phyloP scores from a whole-genome alignment of 2,329 filamentous ascomycete genomes.

The Trichoderma sp. region DNA sequence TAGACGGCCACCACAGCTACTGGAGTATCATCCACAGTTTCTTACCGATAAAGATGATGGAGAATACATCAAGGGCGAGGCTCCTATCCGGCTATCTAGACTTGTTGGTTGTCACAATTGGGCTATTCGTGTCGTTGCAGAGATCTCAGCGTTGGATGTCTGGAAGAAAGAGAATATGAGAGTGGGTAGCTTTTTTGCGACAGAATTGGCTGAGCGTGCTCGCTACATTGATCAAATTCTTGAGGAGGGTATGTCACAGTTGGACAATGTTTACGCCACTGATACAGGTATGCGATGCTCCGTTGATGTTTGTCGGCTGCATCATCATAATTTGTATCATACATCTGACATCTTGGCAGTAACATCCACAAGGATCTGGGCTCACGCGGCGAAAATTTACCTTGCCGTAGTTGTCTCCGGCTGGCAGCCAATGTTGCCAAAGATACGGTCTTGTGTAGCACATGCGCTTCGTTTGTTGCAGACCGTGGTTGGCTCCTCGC shows the following conservation, averaged over 20 bases:
- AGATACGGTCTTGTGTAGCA: background rate
- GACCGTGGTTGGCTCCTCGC: background rate
- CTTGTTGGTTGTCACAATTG: background rate
- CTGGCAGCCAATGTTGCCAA: background rate
- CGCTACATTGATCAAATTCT: background rate
- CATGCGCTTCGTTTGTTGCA: background rate
- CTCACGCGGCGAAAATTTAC: background rate
- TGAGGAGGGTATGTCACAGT: background rate
- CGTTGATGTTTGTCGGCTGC: background rate
- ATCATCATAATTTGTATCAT: background rate
- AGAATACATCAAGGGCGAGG: background rate
- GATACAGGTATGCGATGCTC: background rate
- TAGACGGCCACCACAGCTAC: background rate
- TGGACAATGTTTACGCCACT: background rate
- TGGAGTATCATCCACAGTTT: background rate
- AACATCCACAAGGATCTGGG: background rate
- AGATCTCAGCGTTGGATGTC: background rate
- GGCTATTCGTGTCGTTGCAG: background rate
- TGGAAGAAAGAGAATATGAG: background rate
- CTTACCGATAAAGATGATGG: background rate
- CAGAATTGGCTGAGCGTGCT: background rate
- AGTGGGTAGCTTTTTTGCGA: background rate
- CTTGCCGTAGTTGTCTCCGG: background rate
- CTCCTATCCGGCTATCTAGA: background rate
- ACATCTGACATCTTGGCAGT: background rate